Evolutionary conservation across 2,329 filamentous ascomycete species (phyloP), one percentile per base, ranked within the genome.

Genomic region (Curvularia sp.): DNA sequence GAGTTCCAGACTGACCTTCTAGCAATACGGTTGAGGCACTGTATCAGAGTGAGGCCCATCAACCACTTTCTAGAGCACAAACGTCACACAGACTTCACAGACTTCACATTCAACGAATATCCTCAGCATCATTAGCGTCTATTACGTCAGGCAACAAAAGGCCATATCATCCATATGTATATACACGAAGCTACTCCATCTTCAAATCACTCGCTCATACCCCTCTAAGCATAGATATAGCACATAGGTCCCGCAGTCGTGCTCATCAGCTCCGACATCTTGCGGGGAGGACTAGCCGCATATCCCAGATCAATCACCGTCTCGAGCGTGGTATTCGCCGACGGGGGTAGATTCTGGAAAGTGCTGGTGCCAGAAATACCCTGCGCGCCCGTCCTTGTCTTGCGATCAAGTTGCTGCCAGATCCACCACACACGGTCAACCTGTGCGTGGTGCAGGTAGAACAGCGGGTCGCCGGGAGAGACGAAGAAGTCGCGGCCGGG

Each of bases 351-450:
- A 55, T 82, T 79, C 48, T 80, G 66, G 38, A 83, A 80, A 0
- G 81, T 83, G 9, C 68, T 75, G 1, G 81, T 83, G 4, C 82
- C 82, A 1, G 70, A 70, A 55, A 84, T 79, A 6, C 69, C 71
- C 15, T 58, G 38, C 2, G 57, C 62, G 18, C 67, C 60, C 0
- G 58, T 65, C 26, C 81, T 72, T 4, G 72, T 73, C 57, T 71
- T 66, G 41, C 71, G 64, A 54, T 83, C 76, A 20, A 79, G 65
- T 53, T 80, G 80, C 43, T 72, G 67, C 69, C 69, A 71, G 20
- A 66, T 68, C 64, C 78, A 81, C 76, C 77, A 84, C 0, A 75
- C 68, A 10, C 78, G 75, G 64, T 83, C 82, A 28, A 84, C 78
- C 53, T 57, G 58, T 1, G 56, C 69, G 58, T 84, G 81, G 63